Base-by-base conservation (phyloP, 1,139 yeast species). In the Kurtzmaniella quercitrusa region DNA sequence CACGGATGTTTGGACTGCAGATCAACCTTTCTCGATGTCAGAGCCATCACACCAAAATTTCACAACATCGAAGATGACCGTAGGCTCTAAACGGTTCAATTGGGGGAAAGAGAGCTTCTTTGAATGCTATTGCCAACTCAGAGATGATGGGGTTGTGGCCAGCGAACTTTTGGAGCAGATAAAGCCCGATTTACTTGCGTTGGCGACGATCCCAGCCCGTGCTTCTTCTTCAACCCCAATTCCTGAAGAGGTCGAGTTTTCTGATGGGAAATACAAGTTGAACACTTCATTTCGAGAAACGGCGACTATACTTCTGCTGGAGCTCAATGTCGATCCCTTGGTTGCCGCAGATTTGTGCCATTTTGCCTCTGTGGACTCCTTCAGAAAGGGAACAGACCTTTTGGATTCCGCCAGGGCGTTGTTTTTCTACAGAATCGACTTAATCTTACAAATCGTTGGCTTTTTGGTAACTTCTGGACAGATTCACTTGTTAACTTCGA, bases 331-430 rank as follows among this genome's bases (percentile, higher is more conserved):
- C 49, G 70, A 70, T 51, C 75, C 68, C 50, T 39, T 68, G 24
- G 46, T 51, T 31, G 54, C 73, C 2, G 75, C 73, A 4, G 73
- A 72, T 52, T 47, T 71, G 44, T 54, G 70, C 17, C 66, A 57
- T 49, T 48, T 63, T 45, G 74, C 87, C 2, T 58, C 71, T 4
- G 60, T 63, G 2, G 65, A 73, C 16, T 65, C 72, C 14, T 63
- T 61, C 38, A 57, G 75, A 37, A 69, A 77, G 25, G 90, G 87
- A 3, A 66, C 81, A 6, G 66, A 75, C 1, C 68, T 82, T 19
- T 56, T 75, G 4, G 95, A 88, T 53, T 75, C 82, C 27, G 95
- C 93, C 1, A 75, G 82, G 51, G 77, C 85, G n/a, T 72, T 80
- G 6, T 89, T 77, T 57, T 87, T 81, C 57, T 65, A 79, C 44